A percentile compares a stretch with the other conserved stretches of the same genome.
Evolutionary conservation across 768 basidiomycete species (phyloP).

Genomic region (Lactarius deliciosus): DNA sequence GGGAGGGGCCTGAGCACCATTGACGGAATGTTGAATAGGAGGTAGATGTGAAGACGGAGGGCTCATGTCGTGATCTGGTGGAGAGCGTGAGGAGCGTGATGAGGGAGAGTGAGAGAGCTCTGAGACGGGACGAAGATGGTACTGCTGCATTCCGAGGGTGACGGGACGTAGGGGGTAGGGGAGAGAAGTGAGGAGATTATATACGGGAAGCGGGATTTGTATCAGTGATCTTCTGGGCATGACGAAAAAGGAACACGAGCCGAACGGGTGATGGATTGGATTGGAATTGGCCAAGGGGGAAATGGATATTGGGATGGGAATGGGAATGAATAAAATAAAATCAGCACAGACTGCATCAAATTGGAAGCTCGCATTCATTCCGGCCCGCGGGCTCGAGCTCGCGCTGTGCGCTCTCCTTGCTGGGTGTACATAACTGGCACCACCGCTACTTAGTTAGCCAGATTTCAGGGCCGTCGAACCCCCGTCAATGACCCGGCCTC

Average conservation of each 20-base stretch:
- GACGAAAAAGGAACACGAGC: constrained; percentile 22
- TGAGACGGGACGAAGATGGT: constrained; percentile 28
- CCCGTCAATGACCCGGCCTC: constrained; percentile 21
- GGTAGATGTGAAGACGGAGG: constrained; percentile 26
- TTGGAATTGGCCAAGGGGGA: constrained; percentile 16
- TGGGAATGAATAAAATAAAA: constrained; percentile 9
- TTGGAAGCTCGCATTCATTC: constrained; percentile 25
- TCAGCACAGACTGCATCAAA: constrained; percentile 18
- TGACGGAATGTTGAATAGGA: constrained; percentile 26
- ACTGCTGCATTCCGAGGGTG: constrained; percentile 22
- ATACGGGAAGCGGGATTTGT: constrained; percentile 28
- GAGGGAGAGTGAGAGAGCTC: constrained; percentile 28
- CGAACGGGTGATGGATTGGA: constrained; percentile 28
- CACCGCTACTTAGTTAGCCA: background rate
- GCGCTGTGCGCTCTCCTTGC: background rate
- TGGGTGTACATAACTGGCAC: constrained; percentile 7
- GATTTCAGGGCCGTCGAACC: constrained; percentile 23
- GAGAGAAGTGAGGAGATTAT: constrained; percentile 16
- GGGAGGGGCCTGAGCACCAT: constrained; percentile 16
- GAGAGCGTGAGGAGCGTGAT: constrained; percentile 23
- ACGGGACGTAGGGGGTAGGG: constrained; percentile 7
- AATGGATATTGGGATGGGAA: constrained; percentile 7
- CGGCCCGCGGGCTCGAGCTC: constrained; percentile 25
- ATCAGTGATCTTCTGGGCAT: constrained; percentile 26
- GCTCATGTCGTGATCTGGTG: constrained; percentile 20